Base-by-base conservation (phyloP, 177 flowering plant genomes). In the Telopea speciosissima region DNA sequence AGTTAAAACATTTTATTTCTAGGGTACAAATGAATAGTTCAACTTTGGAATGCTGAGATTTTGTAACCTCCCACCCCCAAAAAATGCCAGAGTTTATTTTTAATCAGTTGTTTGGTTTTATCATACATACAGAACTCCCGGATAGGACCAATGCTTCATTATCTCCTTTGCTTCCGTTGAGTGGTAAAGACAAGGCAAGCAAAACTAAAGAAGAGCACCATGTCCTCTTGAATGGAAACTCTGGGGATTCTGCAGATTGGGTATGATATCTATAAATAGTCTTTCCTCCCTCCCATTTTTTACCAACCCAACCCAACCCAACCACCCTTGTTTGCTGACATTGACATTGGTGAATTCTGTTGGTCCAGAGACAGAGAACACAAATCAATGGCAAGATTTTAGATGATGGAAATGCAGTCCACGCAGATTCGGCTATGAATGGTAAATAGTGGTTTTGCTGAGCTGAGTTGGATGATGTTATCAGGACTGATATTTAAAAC, bases 161-260 rank as follows among this genome's bases (percentile, higher is more conserved):
- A 26, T 68, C 86, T 40, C 73, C 82, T 24, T 76, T 88, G 76
- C 79, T 90, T 26, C 98, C 98, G 16, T 3, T 90, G 69, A 91
- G 79, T 73, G 79, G 75, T 21, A 90, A 83, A 80, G 97, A 91
- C 33, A 90, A 80, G 75, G 96, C 91, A 58, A 71, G 79, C 68
- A 74, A 75, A 80, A 80, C 70, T 25, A 90, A 82, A 76, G 98
- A 91, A 81, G 99, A 90, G 77, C 85, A 77, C 72, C 88, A 81
- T 84, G 91, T 88, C 72, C 89, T 91, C 70, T 63, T 90, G 79
- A 96, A 91, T 76, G 98, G 97, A 71, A 90, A 89, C 65, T 69
- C 90, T 54, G 90, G 68, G 61, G 97, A 96, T 63, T 78, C 85
- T 44, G 71, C 83, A 2, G 99, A 90, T 73, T 76, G 97, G 96